Evolutionary conservation across 257 asterid species (phyloP).

Genomic region (Lycium ferocissimum): DNA sequence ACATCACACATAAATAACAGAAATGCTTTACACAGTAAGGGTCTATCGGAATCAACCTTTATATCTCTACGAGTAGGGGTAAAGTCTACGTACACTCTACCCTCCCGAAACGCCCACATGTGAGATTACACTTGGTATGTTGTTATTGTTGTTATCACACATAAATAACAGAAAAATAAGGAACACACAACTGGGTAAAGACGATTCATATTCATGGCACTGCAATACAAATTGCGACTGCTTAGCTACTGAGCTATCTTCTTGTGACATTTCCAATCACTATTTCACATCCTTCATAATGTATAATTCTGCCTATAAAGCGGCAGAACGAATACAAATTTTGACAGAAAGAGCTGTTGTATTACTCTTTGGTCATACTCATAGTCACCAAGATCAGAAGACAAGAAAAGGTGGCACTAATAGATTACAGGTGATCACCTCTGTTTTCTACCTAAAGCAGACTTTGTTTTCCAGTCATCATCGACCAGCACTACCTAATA

Average conservation of each 20-base stretch:
- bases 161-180: background rate
- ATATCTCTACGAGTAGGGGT: too few species aligned
- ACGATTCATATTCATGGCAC: background rate
- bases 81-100: too few species aligned
- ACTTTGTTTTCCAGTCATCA: background rate
- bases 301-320: background rate
- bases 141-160: too few species aligned
- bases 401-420: background rate
- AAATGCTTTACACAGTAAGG: too few species aligned
- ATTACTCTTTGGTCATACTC: background rate
- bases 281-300: background rate
- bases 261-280: background rate
- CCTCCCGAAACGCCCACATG: too few species aligned
- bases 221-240: background rate
- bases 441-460: constrained; percentile 24
- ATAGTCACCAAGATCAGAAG: background rate
- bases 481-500: constrained; percentile 52
- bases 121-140: too few species aligned
- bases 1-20: too few species aligned
- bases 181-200: background rate
- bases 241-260: background rate
- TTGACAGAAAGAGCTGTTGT: background rate
- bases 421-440: constrained; percentile 19
- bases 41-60: too few species aligned
- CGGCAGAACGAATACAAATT: background rate